phyloP scores from a whole-genome alignment of 148 eudicot genomes.

The Rhododendron henanense region DNA sequence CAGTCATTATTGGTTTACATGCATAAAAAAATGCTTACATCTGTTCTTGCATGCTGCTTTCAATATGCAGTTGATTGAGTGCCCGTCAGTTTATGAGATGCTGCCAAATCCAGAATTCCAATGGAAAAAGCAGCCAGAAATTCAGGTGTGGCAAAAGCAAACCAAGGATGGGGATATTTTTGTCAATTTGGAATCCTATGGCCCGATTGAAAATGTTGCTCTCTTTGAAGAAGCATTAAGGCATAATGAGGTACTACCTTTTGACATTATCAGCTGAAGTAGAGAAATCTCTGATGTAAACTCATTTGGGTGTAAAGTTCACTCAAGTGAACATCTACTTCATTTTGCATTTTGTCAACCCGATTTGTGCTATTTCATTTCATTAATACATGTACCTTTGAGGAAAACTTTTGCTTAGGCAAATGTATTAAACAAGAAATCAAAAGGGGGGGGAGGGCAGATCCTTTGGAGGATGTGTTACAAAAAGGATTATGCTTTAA shows the following conservation, averaged over 20 bases:
- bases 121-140: slow-evolving; percentile 73
- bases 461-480: not conserved
- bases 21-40: not conserved
- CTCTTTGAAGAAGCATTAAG: slow-evolving; percentile 79
- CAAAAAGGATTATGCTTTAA: not conserved
- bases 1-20: not conserved
- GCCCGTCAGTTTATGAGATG: slow-evolving; percentile 96
- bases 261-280: not conserved
- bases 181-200: slow-evolving; percentile 61
- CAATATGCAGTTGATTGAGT: slow-evolving; percentile 69
- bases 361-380: not conserved
- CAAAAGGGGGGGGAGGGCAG: not conserved
- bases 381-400: not conserved
- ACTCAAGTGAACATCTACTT: not conserved
- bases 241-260: slow-evolving; percentile 66
- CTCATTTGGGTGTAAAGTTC: not conserved
- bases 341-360: not conserved
- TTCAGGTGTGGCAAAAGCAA: slow-evolving; percentile 66
- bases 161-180: slow-evolving; percentile 40
- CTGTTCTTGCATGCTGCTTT: not conserved
- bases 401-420: not conserved
- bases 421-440: not conserved
- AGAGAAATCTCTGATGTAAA: not conserved
- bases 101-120: slow-evolving; percentile 71
- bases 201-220: slow-evolving; percentile 40